These are phyloP conservation scores for Vitis cinerea DNA, from an alignment of 164 flowering plant genomes.

Conservation along the genomic window DNA sequence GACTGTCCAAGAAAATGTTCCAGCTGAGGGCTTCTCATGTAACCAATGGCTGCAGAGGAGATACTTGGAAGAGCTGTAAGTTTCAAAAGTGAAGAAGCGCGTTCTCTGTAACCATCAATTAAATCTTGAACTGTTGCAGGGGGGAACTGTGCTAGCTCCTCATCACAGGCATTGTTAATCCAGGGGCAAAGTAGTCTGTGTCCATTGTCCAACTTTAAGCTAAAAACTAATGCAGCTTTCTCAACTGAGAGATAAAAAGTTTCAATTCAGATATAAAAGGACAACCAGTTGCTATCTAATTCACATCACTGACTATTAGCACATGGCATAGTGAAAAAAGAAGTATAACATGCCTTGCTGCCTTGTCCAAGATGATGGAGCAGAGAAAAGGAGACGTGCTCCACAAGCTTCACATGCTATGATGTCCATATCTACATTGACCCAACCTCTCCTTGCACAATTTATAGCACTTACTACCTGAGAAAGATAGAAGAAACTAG, in stretches of 20 bases:
- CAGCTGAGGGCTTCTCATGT: conserved; percentile 64
- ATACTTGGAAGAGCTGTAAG: conserved; percentile 76
- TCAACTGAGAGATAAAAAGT: conserved; percentile 55
- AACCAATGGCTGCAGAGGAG: conserved; percentile 57
- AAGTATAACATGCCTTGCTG: conserved; percentile 62
- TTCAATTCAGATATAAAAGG: background rate
- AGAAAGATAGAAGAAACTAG: conserved; percentile 6
- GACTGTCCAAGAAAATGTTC: conserved; percentile 55
- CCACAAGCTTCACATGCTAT: conserved; percentile 92
- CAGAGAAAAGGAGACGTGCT: conserved; percentile 83
- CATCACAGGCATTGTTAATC: conserved; percentile 86
- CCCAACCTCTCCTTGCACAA: conserved; percentile 97
- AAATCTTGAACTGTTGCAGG: conserved; percentile 53
- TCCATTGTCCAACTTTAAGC: conserved; percentile 89
- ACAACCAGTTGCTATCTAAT: background rate
- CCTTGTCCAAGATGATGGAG: conserved; percentile 78
- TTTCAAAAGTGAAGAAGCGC: conserved; percentile 44
- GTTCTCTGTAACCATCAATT: conserved; percentile 62
- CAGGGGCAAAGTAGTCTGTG: conserved; percentile 89
- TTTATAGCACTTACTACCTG: conserved; percentile 88
- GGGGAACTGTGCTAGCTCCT: conserved; percentile 73
- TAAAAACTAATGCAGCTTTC: conserved; percentile 86
- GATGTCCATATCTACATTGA: conserved; percentile 81
- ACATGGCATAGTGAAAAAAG: background rate
- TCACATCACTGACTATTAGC: too few species aligned